Percentiles rank a stretch among this genome's conserved stretches.
Evolutionary conservation across 2,329 filamentous ascomycete genomes (phyloP).

Genomic region (Claviceps purpurea): DNA sequence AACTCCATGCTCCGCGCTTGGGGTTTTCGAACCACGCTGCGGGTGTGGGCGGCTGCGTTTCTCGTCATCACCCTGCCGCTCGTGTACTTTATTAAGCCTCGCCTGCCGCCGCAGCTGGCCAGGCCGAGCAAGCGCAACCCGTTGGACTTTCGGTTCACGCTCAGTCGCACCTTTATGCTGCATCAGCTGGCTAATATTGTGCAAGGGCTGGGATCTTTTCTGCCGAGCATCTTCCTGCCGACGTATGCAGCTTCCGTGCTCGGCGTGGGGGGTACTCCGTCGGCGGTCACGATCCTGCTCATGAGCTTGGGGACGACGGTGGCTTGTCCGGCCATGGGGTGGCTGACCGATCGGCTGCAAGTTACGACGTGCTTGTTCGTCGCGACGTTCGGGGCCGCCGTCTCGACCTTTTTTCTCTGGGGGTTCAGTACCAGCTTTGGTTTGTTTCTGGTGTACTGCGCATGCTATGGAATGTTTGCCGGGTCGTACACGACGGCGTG

Average conservation of each 20-base stretch:
- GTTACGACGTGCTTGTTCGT: slow-evolving; percentile 36
- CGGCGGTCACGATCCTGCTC: slow-evolving; percentile 38
- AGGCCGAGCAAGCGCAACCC: slow-evolving; percentile 14
- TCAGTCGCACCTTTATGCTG: slow-evolving; percentile 37
- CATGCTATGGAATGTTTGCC: slow-evolving; percentile 48
- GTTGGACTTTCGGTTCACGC: slow-evolving; percentile 31
- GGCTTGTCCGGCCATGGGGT: slow-evolving; percentile 40
- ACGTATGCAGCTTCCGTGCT: slow-evolving; percentile 35
- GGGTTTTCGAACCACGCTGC: slow-evolving; percentile 30
- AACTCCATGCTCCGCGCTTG: slow-evolving; percentile 29
- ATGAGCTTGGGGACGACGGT: slow-evolving; percentile 43
- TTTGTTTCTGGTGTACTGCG: slow-evolving; percentile 41
- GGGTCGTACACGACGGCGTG: slow-evolving; percentile 47
- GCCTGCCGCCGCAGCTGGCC: slow-evolving; percentile 25
- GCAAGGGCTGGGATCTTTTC: slow-evolving; percentile 43
- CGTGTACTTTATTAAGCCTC: slow-evolving; percentile 37
- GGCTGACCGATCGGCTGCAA: slow-evolving; percentile 35
- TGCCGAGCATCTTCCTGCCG: slow-evolving; percentile 46
- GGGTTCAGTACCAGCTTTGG: slow-evolving; percentile 35
- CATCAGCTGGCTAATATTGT: slow-evolving; percentile 41
- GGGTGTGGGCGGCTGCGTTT: slow-evolving; percentile 32
- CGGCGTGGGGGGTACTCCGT: slow-evolving; percentile 27
- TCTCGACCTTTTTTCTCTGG: slow-evolving; percentile 45
- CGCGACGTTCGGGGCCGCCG: slow-evolving; percentile 37
- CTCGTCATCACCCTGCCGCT: slow-evolving; percentile 36